Evolutionary conservation across 352 stramenopile genomes (phyloP), one percentile per base, ranked within the genome.

Genomic region (Thalassiosira pacifica): DNA sequence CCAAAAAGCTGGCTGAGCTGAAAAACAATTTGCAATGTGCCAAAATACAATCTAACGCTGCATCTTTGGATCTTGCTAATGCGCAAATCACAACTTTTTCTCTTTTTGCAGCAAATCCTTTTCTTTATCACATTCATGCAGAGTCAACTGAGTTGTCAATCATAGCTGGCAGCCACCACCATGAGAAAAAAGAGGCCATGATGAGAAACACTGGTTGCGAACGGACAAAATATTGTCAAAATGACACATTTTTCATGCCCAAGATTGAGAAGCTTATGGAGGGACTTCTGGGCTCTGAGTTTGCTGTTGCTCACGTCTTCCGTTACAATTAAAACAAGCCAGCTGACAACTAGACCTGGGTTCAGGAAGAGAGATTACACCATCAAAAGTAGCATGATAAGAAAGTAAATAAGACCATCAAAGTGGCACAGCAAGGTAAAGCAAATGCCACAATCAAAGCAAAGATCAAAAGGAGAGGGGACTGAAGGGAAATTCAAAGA

Each of bases 201-300:
- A 96, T 96, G 91, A 88, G 88, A 73, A 92, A 89, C 68, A 94
- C 90, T 13, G 92, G 92, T 10, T 95, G 94, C 72, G 93, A 92
- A 61, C 76, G 86, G 26, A 96, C 76, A 85, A 26, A 96, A 96
- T 65, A 82, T 96, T 67, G 90, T 94, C 11, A 92, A 85, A 93
- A 84, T 75, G 88, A 95, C 76, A 93, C 93, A 29, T 95, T 96
- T 71, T 93, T 93, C 69, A 89, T 88, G 81, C 57, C 70, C 0
- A 91, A 94, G 32, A 91, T 94, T 52, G 91, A 95, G 57, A 19
- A 63, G 8, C 82, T 96, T 9, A 76, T 96, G 11, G 93, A 96
- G 79, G 93, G 93, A 53, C 77, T 95, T 32, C 90, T 91, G 53
- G 91, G 91, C 16, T 93, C 84, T 65, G 93, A 96, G 68, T 92